A percentile compares a stretch with the other conserved stretches of the same genome.
Conservation (phyloP, 2,329 filamentous ascomycete species). For the Curvularia sp. region DNA sequence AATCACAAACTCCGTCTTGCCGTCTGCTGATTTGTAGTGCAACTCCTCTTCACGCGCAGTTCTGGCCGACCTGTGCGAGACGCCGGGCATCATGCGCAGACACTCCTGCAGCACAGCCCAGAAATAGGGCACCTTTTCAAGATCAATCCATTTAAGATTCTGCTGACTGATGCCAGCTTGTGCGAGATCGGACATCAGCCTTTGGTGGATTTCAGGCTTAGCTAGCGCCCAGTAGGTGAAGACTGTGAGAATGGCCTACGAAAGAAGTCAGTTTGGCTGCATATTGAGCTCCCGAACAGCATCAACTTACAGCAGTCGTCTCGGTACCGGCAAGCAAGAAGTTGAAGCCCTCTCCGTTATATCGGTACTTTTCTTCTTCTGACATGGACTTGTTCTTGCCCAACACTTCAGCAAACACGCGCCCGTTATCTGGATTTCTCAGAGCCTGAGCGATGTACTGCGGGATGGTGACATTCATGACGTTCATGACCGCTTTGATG, state of each 20-base stretch:
- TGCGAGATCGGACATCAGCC: slow-evolving; percentile 33
- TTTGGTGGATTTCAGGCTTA: slow-evolving; percentile 31
- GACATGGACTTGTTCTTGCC: slow-evolving; percentile 29
- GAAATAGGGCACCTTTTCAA: slow-evolving; percentile 44
- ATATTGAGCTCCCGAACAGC: background rate
- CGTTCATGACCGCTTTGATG: slow-evolving; percentile 33
- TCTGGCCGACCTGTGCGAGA: slow-evolving; percentile 30
- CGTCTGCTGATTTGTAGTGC: slow-evolving; percentile 29
- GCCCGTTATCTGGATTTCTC: slow-evolving; percentile 34
- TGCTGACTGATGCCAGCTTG: slow-evolving; percentile 19
- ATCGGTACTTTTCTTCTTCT: slow-evolving; percentile 34
- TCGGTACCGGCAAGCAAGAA: slow-evolving; percentile 36
- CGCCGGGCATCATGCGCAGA: slow-evolving; percentile 45
- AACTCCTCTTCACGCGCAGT: slow-evolving; percentile 32
- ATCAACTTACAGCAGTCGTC: slow-evolving; percentile 34
- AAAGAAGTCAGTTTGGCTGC: slow-evolving; percentile 24
- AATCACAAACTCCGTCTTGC: slow-evolving; percentile 32
- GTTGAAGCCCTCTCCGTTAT: slow-evolving; percentile 36
- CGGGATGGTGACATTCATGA: slow-evolving; percentile 38
- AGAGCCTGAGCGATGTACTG: slow-evolving; percentile 34
- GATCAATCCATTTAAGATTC: slow-evolving; percentile 29
- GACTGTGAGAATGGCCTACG: slow-evolving; percentile 39
- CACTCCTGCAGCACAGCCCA: slow-evolving; percentile 46
- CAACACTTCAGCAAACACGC: slow-evolving; percentile 34
- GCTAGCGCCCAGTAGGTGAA: slow-evolving; percentile 46